Conservation (phyloP, 257 asterid species). For the Nicotiana benthamiana region DNA sequence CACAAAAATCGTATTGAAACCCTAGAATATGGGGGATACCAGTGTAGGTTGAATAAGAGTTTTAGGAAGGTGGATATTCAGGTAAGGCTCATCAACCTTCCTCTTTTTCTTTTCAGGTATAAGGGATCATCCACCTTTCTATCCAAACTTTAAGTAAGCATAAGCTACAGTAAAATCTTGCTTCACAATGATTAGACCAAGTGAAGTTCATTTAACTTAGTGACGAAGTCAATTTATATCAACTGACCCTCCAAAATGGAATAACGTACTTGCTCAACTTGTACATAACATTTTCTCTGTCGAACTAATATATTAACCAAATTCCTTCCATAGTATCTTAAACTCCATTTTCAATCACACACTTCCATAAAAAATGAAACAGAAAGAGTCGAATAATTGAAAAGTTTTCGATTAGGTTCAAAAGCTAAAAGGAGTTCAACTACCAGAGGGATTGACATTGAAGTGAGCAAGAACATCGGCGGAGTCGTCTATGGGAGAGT, state of each 20-base stretch:
- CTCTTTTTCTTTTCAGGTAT: background rate
- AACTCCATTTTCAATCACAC: background rate
- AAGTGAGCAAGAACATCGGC: constrained; percentile 61
- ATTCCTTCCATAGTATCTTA: background rate
- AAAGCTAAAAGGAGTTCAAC: background rate
- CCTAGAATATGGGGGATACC: background rate
- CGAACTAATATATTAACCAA: background rate
- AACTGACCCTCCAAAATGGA: background rate
- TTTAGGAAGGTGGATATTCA: background rate
- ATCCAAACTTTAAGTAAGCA: background rate
- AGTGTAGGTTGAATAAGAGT: background rate
- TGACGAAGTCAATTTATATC: background rate
- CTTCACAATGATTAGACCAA: background rate
- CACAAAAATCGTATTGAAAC: background rate
- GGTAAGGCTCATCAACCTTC: background rate
- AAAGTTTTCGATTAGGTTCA: background rate
- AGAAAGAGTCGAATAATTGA: background rate
- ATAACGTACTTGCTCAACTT: background rate
- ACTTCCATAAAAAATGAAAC: background rate
- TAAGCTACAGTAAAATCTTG: background rate
- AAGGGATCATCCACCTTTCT: background rate
- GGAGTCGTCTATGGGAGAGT: constrained; percentile 65
- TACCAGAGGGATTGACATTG: constrained; percentile 42
- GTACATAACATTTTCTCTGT: background rate
- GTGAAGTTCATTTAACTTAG: background rate